Conservation (phyloP, 257 asterid genomes). For the Dorcoceras hygrometricum region DNA sequence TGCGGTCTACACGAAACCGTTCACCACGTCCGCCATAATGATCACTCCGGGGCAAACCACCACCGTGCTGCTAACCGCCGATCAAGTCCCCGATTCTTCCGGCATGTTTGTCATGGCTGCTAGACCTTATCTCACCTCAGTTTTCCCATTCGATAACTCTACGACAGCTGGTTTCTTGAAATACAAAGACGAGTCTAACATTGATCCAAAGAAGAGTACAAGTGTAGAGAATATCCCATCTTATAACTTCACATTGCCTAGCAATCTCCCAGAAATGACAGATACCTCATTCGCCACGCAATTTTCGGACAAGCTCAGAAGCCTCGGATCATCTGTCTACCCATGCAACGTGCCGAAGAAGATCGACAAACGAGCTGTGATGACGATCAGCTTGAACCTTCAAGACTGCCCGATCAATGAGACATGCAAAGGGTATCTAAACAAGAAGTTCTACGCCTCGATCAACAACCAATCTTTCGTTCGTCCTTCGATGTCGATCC, state of each 20-base stretch:
- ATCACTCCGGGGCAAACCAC: conserved; percentile 83
- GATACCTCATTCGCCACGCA: conserved; percentile 59
- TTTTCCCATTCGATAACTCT: conserved; percentile 66
- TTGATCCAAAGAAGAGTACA: conserved; percentile 12
- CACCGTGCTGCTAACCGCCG: conserved; percentile 52
- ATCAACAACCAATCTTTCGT: conserved; percentile 74
- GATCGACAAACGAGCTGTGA: conserved; percentile 45
- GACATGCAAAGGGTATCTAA: conserved; percentile 55
- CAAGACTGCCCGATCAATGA: conserved; percentile 69
- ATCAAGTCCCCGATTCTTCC: conserved; percentile 38
- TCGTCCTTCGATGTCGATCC: conserved; percentile 47
- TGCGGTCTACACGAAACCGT: conserved; percentile 65
- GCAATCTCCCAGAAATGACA: conserved; percentile 51
- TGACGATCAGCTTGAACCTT: conserved; percentile 66
- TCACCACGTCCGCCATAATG: conserved; percentile 57
- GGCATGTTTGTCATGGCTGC: conserved; percentile 63
- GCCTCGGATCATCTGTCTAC: conserved; percentile 53
- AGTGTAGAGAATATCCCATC: not conserved
- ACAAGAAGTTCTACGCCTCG: conserved; percentile 62
- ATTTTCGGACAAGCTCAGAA: conserved; percentile 37
- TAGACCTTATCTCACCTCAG: conserved; percentile 66
- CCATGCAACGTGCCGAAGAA: conserved; percentile 68
- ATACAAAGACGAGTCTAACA: conserved; percentile 31
- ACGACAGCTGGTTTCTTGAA: conserved; percentile 67
- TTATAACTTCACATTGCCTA: conserved; percentile 39